A percentile compares a stretch with the other conserved stretches of the same genome.
phyloP scores from a whole-genome alignment of 2,329 filamentous ascomycete genomes.

The Aureobasidium sp. region DNA sequence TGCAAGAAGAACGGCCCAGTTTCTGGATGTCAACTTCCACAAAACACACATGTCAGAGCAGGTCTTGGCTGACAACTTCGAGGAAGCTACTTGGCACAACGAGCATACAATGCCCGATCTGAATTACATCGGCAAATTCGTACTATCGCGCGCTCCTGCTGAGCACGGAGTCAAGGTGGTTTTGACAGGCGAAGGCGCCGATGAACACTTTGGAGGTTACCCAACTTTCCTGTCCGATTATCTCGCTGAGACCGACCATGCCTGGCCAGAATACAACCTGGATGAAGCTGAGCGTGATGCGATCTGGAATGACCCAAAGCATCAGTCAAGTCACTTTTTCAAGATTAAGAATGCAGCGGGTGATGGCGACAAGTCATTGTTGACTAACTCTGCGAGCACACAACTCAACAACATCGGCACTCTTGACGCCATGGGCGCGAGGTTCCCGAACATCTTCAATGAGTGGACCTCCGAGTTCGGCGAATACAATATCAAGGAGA shows the following conservation, averaged over 20 bases:
- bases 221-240: conserved; percentile 50
- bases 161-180: conserved; percentile 59
- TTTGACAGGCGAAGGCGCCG: conserved; percentile 49
- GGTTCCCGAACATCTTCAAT: conserved; percentile 39
- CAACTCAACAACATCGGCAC: conserved; percentile 46
- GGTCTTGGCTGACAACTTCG: conserved; percentile 46
- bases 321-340: not conserved
- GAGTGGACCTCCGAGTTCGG: conserved; percentile 36
- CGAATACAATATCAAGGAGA: conserved; percentile 34
- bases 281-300: conserved; percentile 27
- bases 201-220: conserved; percentile 64
- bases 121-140: conserved; percentile 58
- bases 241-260: conserved; percentile 54
- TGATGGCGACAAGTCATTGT: conserved; percentile 21
- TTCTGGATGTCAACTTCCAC: conserved; percentile 49
- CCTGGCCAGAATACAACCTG: conserved; percentile 30
- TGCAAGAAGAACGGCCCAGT: conserved; percentile 52
- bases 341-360: not conserved
- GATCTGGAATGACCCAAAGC: conserved; percentile 28
- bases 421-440: conserved; percentile 37
- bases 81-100: conserved; percentile 50
- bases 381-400: conserved; percentile 33
- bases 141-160: conserved; percentile 48
- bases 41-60: conserved; percentile 50
- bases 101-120: conserved; percentile 55